These are phyloP conservation scores for Oidiodendron maius DNA, from an alignment of 495 filamentous ascomycete genomes.

Conservation along the genomic window DNA sequence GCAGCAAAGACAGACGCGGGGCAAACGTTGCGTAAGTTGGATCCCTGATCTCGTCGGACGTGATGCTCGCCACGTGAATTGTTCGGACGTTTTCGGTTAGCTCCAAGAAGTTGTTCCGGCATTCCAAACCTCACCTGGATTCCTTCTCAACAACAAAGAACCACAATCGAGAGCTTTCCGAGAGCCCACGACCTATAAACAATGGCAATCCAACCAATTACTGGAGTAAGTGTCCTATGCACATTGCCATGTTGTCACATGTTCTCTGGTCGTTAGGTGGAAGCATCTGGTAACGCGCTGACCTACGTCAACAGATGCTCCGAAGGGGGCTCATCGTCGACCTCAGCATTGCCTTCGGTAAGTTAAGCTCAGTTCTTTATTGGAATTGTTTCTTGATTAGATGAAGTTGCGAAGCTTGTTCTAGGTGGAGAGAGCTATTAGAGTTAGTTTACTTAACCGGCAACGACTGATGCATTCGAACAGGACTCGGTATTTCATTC, in stretches of 20 bases:
- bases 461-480: background rate
- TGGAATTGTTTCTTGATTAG: background rate
- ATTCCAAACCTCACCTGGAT: slow-evolving; percentile 10
- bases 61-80: background rate
- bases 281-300: slow-evolving; percentile 24
- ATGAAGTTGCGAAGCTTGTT: background rate
- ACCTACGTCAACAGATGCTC: slow-evolving; percentile 55
- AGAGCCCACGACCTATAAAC: slow-evolving; percentile 15
- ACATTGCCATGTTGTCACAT: background rate
- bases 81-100: background rate
- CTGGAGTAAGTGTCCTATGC: slow-evolving; percentile 37
- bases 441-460: background rate
- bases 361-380: slow-evolving; percentile 36
- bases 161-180: slow-evolving; percentile 18
- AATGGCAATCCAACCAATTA: slow-evolving; percentile 49
- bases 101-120: background rate
- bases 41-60: too few species aligned
- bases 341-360: slow-evolving; percentile 70
- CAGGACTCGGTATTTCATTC: slow-evolving; percentile 63
- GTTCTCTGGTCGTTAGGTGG: background rate
- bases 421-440: background rate
- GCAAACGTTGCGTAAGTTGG: background rate
- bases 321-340: slow-evolving; percentile 69
- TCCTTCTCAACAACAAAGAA: slow-evolving; percentile 14
- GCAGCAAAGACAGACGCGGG: background rate